Evolutionary conservation across 1,139 yeast genomes (phyloP), one percentile per base, ranked within the genome.

Genomic region (Blastobotrys raffinosifermentans): DNA sequence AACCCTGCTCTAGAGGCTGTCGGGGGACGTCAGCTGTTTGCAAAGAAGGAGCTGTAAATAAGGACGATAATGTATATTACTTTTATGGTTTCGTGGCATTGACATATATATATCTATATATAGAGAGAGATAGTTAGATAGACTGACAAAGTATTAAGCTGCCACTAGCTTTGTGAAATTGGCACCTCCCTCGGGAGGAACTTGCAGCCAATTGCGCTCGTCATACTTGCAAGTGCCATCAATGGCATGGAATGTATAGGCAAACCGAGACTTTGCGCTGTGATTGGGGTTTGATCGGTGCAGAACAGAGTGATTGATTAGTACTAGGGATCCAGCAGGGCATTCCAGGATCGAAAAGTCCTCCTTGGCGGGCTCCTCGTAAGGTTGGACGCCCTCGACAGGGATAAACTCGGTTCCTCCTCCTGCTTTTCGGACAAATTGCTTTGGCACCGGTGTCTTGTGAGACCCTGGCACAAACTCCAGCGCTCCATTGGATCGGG

Each of bases 381-480:
- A 51, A 4, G 46, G 31, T 20, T 40, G 40, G 7, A 41, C 48
- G 2, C 50, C 58, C 1, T 47, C 50, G 4, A 63, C 44, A 8
- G 44, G 45, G 2, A 55, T 51, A 39, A 64, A 65, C 14, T 58
- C 66, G 0, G 85, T 83, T 2, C 62, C 66, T 21, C 47, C 47
- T 19, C 39, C 34, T 6, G 34, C 41, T 14, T 70, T 61, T 43
- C 80, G 72, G 2, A 79, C 83, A 63, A 83, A 80, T 44, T 93
- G 63, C 51, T 77, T 77, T n/a, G 69, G 64, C 4, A 83, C 68
- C 26, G 68, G 65, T 2, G 61, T 63, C 52, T 72, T 72, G 53
- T 83, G 94, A 2, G 86, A 73, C 0, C 91, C 91, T 0, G 93
- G 89, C n/a, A 74, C 67, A 53, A 72, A 81, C 43, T 77, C 73